Evolutionary conservation across 192 early-diverging fungal genomes (phyloP), one percentile per base, ranked within the genome.

Genomic region (Coemansia sp.): DNA sequence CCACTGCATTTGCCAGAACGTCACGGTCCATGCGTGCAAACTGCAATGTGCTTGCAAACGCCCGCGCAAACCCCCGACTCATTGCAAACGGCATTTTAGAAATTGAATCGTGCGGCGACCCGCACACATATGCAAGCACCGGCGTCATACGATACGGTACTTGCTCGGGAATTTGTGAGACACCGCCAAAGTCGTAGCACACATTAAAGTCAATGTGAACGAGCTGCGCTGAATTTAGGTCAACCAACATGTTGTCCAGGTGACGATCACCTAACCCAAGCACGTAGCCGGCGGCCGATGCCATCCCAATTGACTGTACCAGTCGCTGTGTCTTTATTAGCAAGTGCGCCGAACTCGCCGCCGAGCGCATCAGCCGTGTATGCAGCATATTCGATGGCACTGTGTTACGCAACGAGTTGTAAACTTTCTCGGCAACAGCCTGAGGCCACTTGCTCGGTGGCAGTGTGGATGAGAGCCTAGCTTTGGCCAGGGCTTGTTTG

Each of bases 171-270:
- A 92, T 75, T 12, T 86, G 81, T 23, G 89, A 74, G 2, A 80
- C 64, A 1, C 62, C 28, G 6, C 90, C 90, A 44, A 86, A 87
- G 42, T 90, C 90, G 58, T 89, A 92, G 62, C 88, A 87, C 8
- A 92, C 86, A 61, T 89, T 92, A 62, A 82, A 92, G 61, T 92
- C 90, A 56, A 92, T 87, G 60, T 90, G 88, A 46, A 92, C 69
- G 40, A 92, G 65, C 11, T 78, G 80, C 0, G 87, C 88, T 3
- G 36, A 48, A 14, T 42, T 14, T 0, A 59, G 42, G 63, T 87
- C 79, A 6, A 91, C 46, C 49, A 92, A 60, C 20, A 91, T 82
- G 66, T 92, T 92, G 66, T 90, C 90, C 49, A 92, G 73, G 71
- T 92, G 90, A 3, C 90, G 82, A 57, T 89, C 89, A 2, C 88